These are phyloP conservation scores for Paracoccidioides brasiliensis DNA, from an alignment of 2,329 filamentous ascomycete species.

Conservation along the genomic window DNA sequence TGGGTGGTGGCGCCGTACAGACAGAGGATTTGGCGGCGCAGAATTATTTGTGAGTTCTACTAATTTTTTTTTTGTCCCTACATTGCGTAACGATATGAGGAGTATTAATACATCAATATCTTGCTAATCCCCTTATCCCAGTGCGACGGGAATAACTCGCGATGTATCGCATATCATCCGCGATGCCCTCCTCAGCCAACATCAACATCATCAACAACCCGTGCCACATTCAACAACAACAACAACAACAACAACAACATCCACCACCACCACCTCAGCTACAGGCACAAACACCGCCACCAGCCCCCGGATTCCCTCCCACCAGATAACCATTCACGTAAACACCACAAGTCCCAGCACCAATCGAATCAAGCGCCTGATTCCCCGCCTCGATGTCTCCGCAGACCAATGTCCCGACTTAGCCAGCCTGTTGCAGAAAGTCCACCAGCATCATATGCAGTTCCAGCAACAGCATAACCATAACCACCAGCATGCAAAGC, in stretches of 20 bases:
- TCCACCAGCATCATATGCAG: constrained; percentile 19
- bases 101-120: not conserved
- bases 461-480: constrained; percentile 10
- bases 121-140: constrained; percentile 16
- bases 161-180: constrained; percentile 31
- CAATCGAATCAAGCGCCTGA: constrained; percentile 21
- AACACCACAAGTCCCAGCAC: constrained; percentile 16
- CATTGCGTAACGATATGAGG: not conserved
- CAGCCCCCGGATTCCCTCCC: constrained; percentile 5
- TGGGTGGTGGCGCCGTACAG: constrained; percentile 16
- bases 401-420: constrained; percentile 25
- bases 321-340: constrained; percentile 21
- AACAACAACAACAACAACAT: not conserved
- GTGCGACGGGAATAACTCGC: constrained; percentile 29
- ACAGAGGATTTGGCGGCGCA: constrained; percentile 17
- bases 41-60: constrained; percentile 29
- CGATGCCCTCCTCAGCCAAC: constrained; percentile 21
- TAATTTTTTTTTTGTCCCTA: not conserved
- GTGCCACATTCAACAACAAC: not conserved
- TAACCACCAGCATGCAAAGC: constrained; percentile 9
- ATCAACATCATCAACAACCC: constrained; percentile 2
- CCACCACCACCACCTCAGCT: constrained; percentile 5
- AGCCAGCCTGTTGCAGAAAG: constrained; percentile 19
- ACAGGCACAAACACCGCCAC: constrained; percentile 1
- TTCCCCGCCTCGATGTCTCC: constrained; percentile 25